phyloP scores from a whole-genome alignment of 257 asterid genomes.

The Paulownia fortunei region DNA sequence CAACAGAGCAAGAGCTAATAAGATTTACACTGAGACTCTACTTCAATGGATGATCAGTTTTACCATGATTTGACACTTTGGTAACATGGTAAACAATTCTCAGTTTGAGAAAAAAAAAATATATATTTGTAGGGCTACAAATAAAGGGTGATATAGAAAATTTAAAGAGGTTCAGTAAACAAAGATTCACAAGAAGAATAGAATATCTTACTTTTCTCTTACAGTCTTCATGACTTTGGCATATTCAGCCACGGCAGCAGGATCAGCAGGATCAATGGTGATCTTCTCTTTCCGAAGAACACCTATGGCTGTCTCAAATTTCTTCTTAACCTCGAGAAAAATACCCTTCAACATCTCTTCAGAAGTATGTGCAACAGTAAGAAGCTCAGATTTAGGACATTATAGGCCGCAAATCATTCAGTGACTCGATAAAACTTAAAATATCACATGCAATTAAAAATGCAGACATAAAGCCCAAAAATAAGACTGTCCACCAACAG shows the following conservation, averaged over 20 bases:
- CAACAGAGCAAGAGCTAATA: background rate
- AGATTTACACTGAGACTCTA: constrained; percentile 16
- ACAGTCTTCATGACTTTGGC: constrained; percentile 85
- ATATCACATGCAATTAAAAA: constrained; percentile 19
- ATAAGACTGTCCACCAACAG: constrained; percentile 3
- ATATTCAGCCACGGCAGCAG: constrained; percentile 88
- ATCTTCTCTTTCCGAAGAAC: constrained; percentile 85
- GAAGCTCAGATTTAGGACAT: constrained; percentile 29
- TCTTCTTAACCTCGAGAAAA: constrained; percentile 88
- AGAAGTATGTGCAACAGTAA: constrained; percentile 46
- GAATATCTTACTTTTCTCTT: constrained; percentile 75
- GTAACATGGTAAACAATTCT: background rate
- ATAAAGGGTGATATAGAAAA: constrained; percentile 3
- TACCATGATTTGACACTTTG: background rate
- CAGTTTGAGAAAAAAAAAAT: background rate
- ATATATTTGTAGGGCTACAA: background rate
- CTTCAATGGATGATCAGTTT: background rate
- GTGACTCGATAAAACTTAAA: background rate
- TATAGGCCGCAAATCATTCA: background rate
- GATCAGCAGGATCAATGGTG: constrained; percentile 87
- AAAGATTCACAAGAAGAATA: constrained; percentile 7
- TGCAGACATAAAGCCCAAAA: background rate
- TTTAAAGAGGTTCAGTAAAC: background rate
- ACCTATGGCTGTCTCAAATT: constrained; percentile 87
- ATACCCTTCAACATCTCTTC: constrained; percentile 94